phyloP scores from a whole-genome alignment of 495 filamentous ascomycete genomes.

The Talaromyces thailandensis region DNA sequence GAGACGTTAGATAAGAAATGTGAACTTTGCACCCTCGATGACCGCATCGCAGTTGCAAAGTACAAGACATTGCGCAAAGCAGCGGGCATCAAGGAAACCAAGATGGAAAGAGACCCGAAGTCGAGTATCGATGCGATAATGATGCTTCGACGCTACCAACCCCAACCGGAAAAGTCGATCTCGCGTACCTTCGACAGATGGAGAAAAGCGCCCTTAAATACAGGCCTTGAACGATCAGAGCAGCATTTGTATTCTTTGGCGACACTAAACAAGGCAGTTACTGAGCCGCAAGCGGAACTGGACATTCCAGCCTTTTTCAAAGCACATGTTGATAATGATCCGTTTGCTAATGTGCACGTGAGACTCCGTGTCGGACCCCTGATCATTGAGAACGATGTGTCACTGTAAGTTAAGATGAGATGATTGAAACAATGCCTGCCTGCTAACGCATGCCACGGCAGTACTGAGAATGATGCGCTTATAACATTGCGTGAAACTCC shows the following conservation, averaged over 20 bases:
- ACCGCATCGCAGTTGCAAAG: neutral
- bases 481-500: slow-evolving; percentile 21
- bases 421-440: neutral
- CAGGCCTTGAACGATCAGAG: neutral
- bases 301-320: slow-evolving; percentile 26
- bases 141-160: neutral
- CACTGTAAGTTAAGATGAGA: slow-evolving; percentile 10
- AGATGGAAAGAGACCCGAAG: neutral
- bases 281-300: slow-evolving; percentile 9
- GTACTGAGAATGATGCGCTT: slow-evolving; percentile 19
- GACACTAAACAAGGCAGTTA: neutral
- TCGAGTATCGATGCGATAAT: neutral
- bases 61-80: neutral
- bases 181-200: neutral
- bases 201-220: neutral
- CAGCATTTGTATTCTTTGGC: neutral
- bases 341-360: slow-evolving; percentile 32
- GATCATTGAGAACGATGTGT: slow-evolving; percentile 31
- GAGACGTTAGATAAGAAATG: neutral
- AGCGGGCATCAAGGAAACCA: neutral
- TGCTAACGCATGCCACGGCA: slow-evolving; percentile 6
- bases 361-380: slow-evolving; percentile 29
- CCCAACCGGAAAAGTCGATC: neutral
- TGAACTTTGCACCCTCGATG: neutral
- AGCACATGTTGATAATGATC: slow-evolving; percentile 19